A percentile compares a stretch with the other conserved stretches of the same genome.
phyloP scores from a whole-genome alignment of 2,329 filamentous ascomycete genomes.

The Aureobasidium sp. region DNA sequence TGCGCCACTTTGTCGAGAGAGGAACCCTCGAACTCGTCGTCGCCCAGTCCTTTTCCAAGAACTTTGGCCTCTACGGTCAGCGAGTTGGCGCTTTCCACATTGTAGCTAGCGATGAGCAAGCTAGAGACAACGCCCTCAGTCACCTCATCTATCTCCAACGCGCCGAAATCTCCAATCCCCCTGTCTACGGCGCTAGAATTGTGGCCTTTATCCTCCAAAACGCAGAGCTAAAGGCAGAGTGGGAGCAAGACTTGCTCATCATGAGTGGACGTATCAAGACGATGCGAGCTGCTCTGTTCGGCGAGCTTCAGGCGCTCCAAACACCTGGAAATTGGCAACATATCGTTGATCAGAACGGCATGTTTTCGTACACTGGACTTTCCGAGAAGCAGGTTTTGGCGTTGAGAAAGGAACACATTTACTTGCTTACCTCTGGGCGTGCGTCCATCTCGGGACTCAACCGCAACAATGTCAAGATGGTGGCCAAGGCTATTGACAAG shows the following conservation, averaged over 20 bases:
- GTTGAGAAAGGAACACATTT: conserved; percentile 62
- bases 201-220: conserved; percentile 73
- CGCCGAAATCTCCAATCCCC: conserved; percentile 89
- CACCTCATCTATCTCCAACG: conserved; percentile 86
- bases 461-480: neutral
- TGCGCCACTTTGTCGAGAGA: conserved; percentile 24
- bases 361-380: conserved; percentile 86
- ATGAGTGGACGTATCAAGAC: conserved; percentile 87
- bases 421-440: conserved; percentile 41
- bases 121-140: conserved; percentile 63
- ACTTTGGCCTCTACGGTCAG: conserved; percentile 76
- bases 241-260: conserved; percentile 76
- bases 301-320: conserved; percentile 66
- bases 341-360: conserved; percentile 73
- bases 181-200: conserved; percentile 79
- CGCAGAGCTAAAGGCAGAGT: conserved; percentile 64
- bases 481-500: conserved; percentile 11
- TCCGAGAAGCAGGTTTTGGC: conserved; percentile 59
- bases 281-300: conserved; percentile 68
- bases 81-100: conserved; percentile 88
- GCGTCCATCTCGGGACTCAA: conserved; percentile 8
- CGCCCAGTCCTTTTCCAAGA: conserved; percentile 40
- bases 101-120: conserved; percentile 45
- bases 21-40: conserved; percentile 50
- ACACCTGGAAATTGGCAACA: conserved; percentile 89